Evolutionary conservation across 768 basidiomycete genomes (phyloP).

Genomic region (Russula abietina): DNA sequence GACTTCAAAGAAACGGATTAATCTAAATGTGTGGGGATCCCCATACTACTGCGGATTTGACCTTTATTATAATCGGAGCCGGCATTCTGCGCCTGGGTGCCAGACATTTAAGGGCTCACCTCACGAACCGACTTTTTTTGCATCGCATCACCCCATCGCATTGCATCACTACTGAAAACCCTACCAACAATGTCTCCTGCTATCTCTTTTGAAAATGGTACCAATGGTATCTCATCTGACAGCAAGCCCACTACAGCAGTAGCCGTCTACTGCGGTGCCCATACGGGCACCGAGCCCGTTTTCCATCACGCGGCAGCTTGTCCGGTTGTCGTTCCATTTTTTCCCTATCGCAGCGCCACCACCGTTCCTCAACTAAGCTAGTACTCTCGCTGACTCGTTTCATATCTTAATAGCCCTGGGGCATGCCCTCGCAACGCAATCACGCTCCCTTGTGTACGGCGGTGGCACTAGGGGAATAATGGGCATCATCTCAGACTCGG

Average conservation of each 20-base stretch:
- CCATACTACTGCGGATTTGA: background rate
- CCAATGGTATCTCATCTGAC: background rate
- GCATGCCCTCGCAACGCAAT: slow-evolving; percentile 53
- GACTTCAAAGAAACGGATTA: background rate
- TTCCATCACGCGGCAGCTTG: slow-evolving; percentile 66
- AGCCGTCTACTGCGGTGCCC: slow-evolving; percentile 85
- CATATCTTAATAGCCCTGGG: slow-evolving; percentile 52
- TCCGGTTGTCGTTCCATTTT: slow-evolving; percentile 32
- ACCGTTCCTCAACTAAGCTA: background rate
- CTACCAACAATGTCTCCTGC: background rate
- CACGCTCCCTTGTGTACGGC: slow-evolving; percentile 75
- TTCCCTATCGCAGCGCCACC: background rate
- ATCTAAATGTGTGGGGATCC: background rate
- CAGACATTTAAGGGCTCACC: background rate
- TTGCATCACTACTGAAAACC: background rate
- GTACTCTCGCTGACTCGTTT: background rate
- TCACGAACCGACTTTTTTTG: background rate
- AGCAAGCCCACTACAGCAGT: slow-evolving; percentile 34
- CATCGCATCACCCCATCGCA: background rate
- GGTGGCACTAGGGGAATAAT: slow-evolving; percentile 82
- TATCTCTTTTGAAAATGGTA: background rate
- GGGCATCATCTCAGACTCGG: slow-evolving; percentile 70
- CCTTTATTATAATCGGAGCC: too few species aligned
- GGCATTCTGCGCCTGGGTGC: background rate
- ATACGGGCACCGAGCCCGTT: slow-evolving; percentile 52